Evolutionary conservation across 1,284 basidiomycete genomes (phyloP), one percentile per base, ranked within the genome.

Genomic region (Dichomitus squalens): DNA sequence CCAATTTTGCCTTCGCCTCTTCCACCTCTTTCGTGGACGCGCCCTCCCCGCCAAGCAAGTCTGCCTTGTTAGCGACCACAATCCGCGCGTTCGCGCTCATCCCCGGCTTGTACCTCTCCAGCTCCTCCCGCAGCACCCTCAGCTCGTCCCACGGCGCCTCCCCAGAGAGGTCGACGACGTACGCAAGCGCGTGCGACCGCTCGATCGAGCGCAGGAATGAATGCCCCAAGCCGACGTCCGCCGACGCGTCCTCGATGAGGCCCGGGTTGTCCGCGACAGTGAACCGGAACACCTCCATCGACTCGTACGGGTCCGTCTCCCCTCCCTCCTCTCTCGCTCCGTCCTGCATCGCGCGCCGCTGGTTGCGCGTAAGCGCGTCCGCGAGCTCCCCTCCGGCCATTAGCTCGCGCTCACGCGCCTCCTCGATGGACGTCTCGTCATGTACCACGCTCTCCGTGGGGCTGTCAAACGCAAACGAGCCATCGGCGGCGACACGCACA

Each of bases 231-330:
- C 96, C 96, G 40, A 95, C 86, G 71, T 96, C 93, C 63, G 92
- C 85, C 7, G 94, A 92, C 0, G 96, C 93, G 9, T 84, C 82
- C 7, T 85, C 83, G 49, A 98, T 89, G 29, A 99, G 85, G 11
- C 96, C 96, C 0, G 97, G 96, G 69, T 98, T 97, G 75, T 99
- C 96, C n/a, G 95, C 92, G 56, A 99, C 88, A 1, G 93, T 96
- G 76, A 98, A 95, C 2, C 96, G 84, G 70, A 92, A 89, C 2
- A 79, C 75, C 72, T 96, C 95, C 49, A 81, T 76, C 20, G 81
- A 63, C 61, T 82, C 81, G 57, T 85, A 84, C 31, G 57, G 53
- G n/a, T 60, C 61, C 2, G 50, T 55, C 29, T 47, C 27, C n/a
- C 18, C 44, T 2, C 9, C 11, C 27, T 23, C 34, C 2, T 59